Evolutionary conservation across 371 early-diverging fungal genomes (phyloP), one percentile per base, ranked within the genome.

Genomic region (Mortierella sp.): DNA sequence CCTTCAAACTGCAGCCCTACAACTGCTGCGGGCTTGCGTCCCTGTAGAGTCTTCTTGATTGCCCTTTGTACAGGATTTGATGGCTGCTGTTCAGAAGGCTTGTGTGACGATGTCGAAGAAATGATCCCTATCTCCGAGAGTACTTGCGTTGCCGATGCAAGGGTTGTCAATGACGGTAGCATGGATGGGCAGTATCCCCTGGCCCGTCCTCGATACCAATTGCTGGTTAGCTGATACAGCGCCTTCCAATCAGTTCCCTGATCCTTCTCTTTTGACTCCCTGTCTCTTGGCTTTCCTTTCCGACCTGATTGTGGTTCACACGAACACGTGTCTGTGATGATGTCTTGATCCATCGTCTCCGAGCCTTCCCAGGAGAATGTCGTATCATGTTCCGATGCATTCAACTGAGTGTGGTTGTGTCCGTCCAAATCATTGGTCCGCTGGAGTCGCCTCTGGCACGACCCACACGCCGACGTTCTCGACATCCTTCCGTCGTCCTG

Each of bases 1-100:
- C 82, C 81, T 51, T 86, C 86, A 77, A 83, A 84, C 6, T 81
- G 83, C 9, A 81, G 50, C 5, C 88, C 88, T 17, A 87, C 79
- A 3, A 86, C 79, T 12, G 73, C 60, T 13, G 43, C 24, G 25
- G 72, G 72, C 46, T 41, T 60, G 22, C 66, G 44, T 31, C 25
- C 57, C 28, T 39, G 28, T 3, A 71, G 39, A 3, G 66, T 56
- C 29, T 46, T 43, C 10, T 57, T 50, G 34, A 66, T 66, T 6
- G 41, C 49, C 0, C 40, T 34, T 25, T 60, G 59, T 25, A 65
- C 59, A 14, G 63, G 54, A 5, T 63, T 70, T 8, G 55, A 63
- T 5, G 57, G 16, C 5, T 4, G 6, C 17, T 24, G 48, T 47
- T 25, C 48, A 13, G 48, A 47, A 16, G 24, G n/a, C n/a, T 22